Percentiles rank a stretch among this genome's conserved stretches.
These are phyloP conservation scores for Fusarium sp. DNA, from an alignment of 2,329 filamentous ascomycete genomes.

Conservation along the genomic window DNA sequence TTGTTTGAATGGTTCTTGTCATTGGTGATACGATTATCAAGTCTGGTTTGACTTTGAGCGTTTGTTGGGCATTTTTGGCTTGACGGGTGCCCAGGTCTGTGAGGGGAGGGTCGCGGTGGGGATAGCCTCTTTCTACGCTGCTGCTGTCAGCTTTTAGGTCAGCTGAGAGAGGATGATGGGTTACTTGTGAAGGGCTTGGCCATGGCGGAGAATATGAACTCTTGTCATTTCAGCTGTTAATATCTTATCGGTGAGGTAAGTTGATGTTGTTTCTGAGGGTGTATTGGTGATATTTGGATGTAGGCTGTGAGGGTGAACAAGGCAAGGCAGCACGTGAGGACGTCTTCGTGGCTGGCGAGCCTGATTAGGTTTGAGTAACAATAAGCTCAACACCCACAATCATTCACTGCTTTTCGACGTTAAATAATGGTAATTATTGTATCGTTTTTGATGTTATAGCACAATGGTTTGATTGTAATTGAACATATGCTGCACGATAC, in stretches of 20 bases:
- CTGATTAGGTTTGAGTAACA: background rate
- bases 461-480: no score
- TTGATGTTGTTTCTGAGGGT: background rate
- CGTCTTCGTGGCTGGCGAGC: background rate
- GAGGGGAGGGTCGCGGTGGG: constrained; percentile 32
- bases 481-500: no score
- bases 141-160: background rate
- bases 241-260: background rate
- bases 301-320: background rate
- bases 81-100: constrained; percentile 26
- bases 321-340: background rate
- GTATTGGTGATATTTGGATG: background rate
- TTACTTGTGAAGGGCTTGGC: constrained; percentile 31
- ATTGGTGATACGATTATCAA: constrained; percentile 31
- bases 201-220: constrained; percentile 33
- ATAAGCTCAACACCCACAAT: background rate
- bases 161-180: no score
- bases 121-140: constrained; percentile 36
- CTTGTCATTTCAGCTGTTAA: constrained; percentile 1
- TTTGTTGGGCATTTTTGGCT: constrained; percentile 9
- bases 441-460: no score
- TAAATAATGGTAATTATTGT: no score
- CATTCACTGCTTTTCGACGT: background rate
- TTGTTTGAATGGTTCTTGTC: constrained; percentile 39
- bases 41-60: constrained; percentile 4